Conservation (phyloP, 1,139 yeast species). For the Pichia sp. region DNA sequence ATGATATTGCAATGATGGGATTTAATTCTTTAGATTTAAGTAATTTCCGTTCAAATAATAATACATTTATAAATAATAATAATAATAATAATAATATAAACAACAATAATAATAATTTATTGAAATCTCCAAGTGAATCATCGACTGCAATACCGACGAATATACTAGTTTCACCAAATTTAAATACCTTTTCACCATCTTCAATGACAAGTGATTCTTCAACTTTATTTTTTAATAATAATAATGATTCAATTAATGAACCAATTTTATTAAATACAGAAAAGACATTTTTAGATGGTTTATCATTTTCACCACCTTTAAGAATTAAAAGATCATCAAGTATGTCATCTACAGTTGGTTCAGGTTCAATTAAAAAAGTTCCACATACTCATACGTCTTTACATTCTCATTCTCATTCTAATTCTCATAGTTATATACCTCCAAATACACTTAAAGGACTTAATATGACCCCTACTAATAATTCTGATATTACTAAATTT, state of each 20-base stretch:
- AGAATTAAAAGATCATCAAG: slow-evolving; percentile 6
- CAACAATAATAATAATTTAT: background rate
- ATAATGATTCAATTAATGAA: slow-evolving; percentile 1
- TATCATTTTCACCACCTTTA: slow-evolving; percentile 9
- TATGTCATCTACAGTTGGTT: slow-evolving; percentile 8
- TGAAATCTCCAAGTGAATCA: background rate
- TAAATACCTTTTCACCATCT: slow-evolving; percentile 9
- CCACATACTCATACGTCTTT: slow-evolving; percentile 6
- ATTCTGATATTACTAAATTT: background rate
- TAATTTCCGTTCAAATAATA: slow-evolving; percentile 16
- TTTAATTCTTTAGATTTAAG: slow-evolving; percentile 22
- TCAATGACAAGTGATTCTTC: slow-evolving; percentile 14
- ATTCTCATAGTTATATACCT: slow-evolving; percentile 4
- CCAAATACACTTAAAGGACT: background rate
- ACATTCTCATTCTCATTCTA: background rate
- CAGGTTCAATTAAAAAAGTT: slow-evolving; percentile 7
- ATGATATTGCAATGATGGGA: slow-evolving; percentile 15
- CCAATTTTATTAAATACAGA: slow-evolving; percentile 1
- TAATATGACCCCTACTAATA: background rate
- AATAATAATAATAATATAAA: background rate
- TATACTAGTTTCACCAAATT: background rate
- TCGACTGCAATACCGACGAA: background rate
- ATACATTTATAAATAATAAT: background rate
- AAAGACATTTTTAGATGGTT: background rate
- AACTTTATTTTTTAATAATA: slow-evolving; percentile 3